Conservation (phyloP, 805 yeast genomes). For the Suhomyces vadensis region DNA sequence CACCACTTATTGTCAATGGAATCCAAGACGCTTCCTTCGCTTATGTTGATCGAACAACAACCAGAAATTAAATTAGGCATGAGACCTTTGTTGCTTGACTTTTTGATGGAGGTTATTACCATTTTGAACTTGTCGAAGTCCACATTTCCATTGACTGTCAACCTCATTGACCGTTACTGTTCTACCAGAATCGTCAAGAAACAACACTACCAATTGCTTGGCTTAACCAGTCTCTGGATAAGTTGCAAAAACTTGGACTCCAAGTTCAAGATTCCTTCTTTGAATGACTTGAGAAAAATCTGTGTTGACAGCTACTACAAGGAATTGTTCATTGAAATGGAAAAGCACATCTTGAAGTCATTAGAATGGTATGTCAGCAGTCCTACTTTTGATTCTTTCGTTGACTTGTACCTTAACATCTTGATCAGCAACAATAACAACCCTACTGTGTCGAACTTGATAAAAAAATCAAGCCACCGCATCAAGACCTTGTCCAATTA, state of each 20-base stretch:
- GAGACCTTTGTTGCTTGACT: slow-evolving; percentile 46
- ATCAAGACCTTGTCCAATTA: slow-evolving; percentile 58
- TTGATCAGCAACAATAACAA: slow-evolving; percentile 23
- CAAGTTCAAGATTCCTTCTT: slow-evolving; percentile 57
- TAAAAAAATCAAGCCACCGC: slow-evolving; percentile 13
- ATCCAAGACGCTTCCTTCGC: slow-evolving; percentile 21
- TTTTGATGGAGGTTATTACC: slow-evolving; percentile 46
- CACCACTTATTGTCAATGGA: slow-evolving; percentile 33
- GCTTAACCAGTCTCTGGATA: slow-evolving; percentile 46
- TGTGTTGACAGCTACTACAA: slow-evolving; percentile 60
- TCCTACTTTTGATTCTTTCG: slow-evolving; percentile 63
- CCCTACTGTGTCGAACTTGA: slow-evolving; percentile 12
- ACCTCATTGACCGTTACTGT: slow-evolving; percentile 45
- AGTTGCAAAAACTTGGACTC: slow-evolving; percentile 50
- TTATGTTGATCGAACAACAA: slow-evolving; percentile 43
- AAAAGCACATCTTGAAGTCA: slow-evolving; percentile 61
- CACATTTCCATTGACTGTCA: slow-evolving; percentile 47
- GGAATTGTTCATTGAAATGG: slow-evolving; percentile 64
- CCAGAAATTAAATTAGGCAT: slow-evolving; percentile 46
- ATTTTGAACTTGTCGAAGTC: slow-evolving; percentile 40
- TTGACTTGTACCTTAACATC: slow-evolving; percentile 54
- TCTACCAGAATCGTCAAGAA: slow-evolving; percentile 46
- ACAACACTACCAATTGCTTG: slow-evolving; percentile 47
- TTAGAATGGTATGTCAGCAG: slow-evolving; percentile 64
- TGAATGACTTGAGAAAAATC: slow-evolving; percentile 52